phyloP scores from a whole-genome alignment of 495 filamentous ascomycete genomes.

The Aspergillus coremiiformis region DNA sequence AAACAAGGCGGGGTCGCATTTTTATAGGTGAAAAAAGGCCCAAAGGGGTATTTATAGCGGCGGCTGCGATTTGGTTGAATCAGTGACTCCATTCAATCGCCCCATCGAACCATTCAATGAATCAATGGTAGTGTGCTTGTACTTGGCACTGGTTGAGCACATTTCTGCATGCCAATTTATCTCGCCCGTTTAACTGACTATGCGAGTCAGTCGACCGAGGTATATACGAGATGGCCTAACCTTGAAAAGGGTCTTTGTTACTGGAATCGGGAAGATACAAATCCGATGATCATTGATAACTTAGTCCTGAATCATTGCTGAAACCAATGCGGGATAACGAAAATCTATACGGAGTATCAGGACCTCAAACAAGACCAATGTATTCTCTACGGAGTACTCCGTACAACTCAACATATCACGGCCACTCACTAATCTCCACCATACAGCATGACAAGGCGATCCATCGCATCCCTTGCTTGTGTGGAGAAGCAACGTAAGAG shows the following conservation, averaged over 20 bases:
- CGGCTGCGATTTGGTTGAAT: background rate
- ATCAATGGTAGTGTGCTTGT: slow-evolving; percentile 1
- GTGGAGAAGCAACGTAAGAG: slow-evolving; percentile 39
- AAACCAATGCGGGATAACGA: background rate
- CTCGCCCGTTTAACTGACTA: too few relatives aligned
- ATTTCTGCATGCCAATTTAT: slow-evolving; percentile 21
- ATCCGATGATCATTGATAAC: background rate
- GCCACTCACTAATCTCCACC: background rate
- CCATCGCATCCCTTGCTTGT: slow-evolving; percentile 48
- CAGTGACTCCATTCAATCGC: background rate
- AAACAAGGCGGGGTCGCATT: background rate
- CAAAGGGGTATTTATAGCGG: too few relatives aligned
- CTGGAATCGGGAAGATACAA: background rate
- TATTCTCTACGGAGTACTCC: background rate
- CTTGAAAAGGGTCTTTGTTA: background rate
- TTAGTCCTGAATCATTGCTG: background rate
- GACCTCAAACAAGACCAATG: background rate
- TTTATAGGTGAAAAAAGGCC: background rate
- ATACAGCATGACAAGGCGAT: slow-evolving; percentile 10
- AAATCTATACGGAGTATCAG: background rate
- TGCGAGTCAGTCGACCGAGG: background rate
- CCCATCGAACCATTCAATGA: background rate
- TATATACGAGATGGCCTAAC: background rate
- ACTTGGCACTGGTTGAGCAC: slow-evolving; percentile 19
- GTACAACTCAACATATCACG: background rate